These are phyloP conservation scores for Trametes versicolor DNA, from an alignment of 1,284 basidiomycete species.

Conservation along the genomic window DNA sequence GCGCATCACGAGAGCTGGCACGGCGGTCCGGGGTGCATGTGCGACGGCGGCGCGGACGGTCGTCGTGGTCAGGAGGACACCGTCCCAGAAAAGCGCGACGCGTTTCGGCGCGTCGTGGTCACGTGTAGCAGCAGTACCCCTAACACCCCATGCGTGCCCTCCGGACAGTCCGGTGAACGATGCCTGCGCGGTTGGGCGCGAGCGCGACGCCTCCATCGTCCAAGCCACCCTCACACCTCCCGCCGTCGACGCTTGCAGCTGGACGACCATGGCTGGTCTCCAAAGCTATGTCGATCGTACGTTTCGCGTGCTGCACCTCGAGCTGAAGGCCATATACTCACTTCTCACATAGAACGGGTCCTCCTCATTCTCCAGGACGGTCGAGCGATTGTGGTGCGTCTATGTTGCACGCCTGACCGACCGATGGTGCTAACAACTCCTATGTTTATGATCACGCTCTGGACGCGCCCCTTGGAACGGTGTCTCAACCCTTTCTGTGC, in stretches of 20 bases:
- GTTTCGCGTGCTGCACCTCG: constrained; percentile 37
- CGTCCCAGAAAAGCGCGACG: constrained; percentile 1
- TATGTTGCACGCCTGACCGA: constrained; percentile 7
- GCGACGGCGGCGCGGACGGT: constrained; percentile 1
- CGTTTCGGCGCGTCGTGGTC: constrained; percentile 20
- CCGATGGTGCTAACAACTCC: neutral
- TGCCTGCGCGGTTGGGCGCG: constrained; percentile 3
- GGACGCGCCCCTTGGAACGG: neutral
- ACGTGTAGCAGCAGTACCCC: constrained; percentile 15
- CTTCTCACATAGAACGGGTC: constrained; percentile 68
- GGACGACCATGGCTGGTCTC: constrained; percentile 74
- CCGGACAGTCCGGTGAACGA: constrained; percentile 16
- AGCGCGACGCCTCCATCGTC: neutral
- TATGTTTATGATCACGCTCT: neutral
- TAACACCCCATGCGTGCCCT: constrained; percentile 1
- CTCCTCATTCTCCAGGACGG: constrained; percentile 93
- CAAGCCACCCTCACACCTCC: constrained; percentile 10
- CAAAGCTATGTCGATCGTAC: constrained; percentile 87
- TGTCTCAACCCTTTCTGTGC: neutral
- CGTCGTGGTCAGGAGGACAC: constrained; percentile 25
- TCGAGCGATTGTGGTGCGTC: constrained; percentile 82
- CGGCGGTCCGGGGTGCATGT: constrained; percentile 13
- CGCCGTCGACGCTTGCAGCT: constrained; percentile 24
- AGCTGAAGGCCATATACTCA: constrained; percentile 1
- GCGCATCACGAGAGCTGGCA: constrained; percentile 12